phyloP scores from a whole-genome alignment of 768 basidiomycete genomes.

The Trametes maxima region DNA sequence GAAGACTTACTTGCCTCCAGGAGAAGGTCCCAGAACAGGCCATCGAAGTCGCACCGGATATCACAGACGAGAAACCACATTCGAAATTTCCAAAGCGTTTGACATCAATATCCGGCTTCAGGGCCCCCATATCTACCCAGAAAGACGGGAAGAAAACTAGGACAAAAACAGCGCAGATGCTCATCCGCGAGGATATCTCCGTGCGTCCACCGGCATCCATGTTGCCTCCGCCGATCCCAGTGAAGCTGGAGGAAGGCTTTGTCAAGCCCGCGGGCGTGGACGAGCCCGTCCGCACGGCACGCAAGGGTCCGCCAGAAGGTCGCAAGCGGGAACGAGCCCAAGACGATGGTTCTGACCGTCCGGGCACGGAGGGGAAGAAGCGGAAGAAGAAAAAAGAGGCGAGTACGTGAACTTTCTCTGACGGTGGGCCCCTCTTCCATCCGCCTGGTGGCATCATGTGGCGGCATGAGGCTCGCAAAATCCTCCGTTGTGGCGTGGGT shows the following conservation, averaged over 20 bases:
- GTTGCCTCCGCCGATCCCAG: neutral
- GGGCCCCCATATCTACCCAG: slow-evolving; percentile 18
- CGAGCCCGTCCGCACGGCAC: slow-evolving; percentile 34
- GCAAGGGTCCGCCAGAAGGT: neutral
- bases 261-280: slow-evolving; percentile 62
- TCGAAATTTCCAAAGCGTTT: slow-evolving; percentile 17
- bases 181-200: slow-evolving; percentile 28
- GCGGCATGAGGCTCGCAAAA: neutral
- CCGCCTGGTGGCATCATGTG: neutral
- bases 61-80: slow-evolving; percentile 6
- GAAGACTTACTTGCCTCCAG: neutral
- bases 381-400: slow-evolving; percentile 25
- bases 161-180: slow-evolving; percentile 27
- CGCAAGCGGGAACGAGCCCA: slow-evolving; percentile 21
- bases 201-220: slow-evolving; percentile 14
- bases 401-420: neutral
- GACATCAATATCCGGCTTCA: slow-evolving; percentile 32
- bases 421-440: neutral
- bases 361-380: slow-evolving; percentile 20
- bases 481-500: neutral
- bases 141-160: slow-evolving; percentile 22
- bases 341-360: slow-evolving; percentile 2
- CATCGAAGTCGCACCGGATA: neutral
- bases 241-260: slow-evolving; percentile 35
- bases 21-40: slow-evolving; percentile 5